phyloP scores from a whole-genome alignment of 2,329 filamentous ascomycete genomes.

The Colletotrichum tanaceti region DNA sequence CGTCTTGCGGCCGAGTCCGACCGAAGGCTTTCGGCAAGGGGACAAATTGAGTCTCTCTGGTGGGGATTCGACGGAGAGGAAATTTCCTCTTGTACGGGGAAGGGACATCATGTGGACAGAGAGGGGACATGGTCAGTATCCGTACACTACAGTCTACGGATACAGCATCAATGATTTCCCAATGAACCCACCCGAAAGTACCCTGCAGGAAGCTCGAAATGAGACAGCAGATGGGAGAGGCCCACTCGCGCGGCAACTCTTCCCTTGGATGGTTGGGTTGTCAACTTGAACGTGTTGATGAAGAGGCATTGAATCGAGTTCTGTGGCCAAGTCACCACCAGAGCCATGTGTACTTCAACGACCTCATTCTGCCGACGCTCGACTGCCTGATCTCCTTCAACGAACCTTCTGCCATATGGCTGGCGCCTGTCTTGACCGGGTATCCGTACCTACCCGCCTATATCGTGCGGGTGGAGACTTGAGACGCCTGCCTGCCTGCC shows the following conservation, averaged over 20 bases:
- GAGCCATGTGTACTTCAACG: background rate
- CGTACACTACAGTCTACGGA: background rate
- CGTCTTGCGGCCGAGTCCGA: background rate
- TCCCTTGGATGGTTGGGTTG: background rate
- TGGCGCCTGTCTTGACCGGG: too few species aligned
- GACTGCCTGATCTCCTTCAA: background rate
- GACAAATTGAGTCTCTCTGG: background rate
- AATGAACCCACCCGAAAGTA: constrained; percentile 13
- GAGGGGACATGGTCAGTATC: background rate
- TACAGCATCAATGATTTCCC: background rate
- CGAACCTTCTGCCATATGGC: background rate
- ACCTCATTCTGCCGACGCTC: background rate
- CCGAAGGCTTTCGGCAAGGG: background rate
- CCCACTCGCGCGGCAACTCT: constrained; percentile 7
- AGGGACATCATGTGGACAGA: background rate
- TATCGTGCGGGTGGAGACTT: background rate
- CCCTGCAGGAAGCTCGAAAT: constrained; percentile 11
- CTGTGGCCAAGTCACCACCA: background rate
- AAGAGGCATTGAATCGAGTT: constrained; percentile 5
- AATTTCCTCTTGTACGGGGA: background rate
- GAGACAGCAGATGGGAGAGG: background rate
- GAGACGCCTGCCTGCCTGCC: background rate
- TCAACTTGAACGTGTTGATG: too few species aligned
- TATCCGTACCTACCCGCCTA: too few species aligned
- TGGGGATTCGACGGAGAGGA: background rate